Conservation (phyloP, 2,329 filamentous ascomycete genomes). For the Immersiporthe knoxdaviesiana region DNA sequence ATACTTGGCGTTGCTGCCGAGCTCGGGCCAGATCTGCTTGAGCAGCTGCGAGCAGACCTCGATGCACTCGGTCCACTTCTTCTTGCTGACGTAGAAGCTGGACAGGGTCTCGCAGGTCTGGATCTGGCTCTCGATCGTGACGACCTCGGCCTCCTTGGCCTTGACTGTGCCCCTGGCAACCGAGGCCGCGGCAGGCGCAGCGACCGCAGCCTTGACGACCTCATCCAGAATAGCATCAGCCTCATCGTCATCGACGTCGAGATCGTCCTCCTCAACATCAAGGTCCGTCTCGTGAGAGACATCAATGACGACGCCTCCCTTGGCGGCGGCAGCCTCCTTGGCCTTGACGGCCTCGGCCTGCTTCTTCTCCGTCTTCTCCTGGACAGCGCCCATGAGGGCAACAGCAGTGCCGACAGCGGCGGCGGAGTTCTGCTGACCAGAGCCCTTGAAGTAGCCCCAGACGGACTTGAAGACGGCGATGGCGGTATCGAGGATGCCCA, state of each 20-base stretch:
- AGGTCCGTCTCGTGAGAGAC: conserved; percentile 21
- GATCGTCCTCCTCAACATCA: conserved; percentile 24
- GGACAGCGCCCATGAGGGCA: conserved; percentile 27
- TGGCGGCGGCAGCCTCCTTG: conserved; percentile 21
- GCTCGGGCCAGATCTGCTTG: conserved; percentile 31
- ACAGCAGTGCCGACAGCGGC: conserved; percentile 30
- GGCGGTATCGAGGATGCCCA: conserved; percentile 30
- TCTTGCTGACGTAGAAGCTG: conserved; percentile 29
- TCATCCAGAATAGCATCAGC: conserved; percentile 28
- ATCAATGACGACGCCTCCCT: conserved; percentile 26
- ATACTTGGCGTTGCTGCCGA: conserved; percentile 27
- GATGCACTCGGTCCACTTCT: conserved; percentile 29
- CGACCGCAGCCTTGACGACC: conserved; percentile 25
- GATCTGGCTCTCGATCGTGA: conserved; percentile 29
- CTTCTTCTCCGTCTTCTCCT: conserved; percentile 28
- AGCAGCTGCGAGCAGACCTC: conserved; percentile 29
- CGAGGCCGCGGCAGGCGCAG: conserved; percentile 14
- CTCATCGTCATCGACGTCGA: conserved; percentile 27
- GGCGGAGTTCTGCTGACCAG: conserved; percentile 30
- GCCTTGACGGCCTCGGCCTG: conserved; percentile 26
- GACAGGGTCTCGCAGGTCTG: conserved; percentile 30
- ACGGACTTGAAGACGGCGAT: conserved; percentile 32
- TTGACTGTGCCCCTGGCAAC: conserved; percentile 17
- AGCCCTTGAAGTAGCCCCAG: conserved; percentile 32
- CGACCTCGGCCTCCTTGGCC: conserved; percentile 26